Evolutionary conservation across 345 rosid genomes (phyloP), one percentile per base, ranked within the genome.

Genomic region (Luvunga scandens): DNA sequence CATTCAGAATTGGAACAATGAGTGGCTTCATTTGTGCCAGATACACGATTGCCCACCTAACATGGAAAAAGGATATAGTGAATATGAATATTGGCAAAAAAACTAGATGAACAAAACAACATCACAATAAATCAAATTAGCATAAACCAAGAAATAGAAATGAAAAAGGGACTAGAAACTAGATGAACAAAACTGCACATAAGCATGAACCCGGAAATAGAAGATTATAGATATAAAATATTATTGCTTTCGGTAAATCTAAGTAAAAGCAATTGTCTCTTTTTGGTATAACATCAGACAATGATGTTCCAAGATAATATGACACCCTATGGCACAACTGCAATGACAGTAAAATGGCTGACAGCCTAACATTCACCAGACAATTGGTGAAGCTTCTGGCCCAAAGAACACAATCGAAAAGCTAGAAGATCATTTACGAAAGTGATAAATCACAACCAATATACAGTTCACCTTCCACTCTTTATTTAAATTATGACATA

Each of bases 1-100:
- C 98, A 66, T 79, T 94, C 66, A 94, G 83, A 72, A 96, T 91
- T 5, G 99, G 99, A 76, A 96, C 99, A 30, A 96, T 96, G 78
- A 96, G 92, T 2, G 99, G 99, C 73, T 96, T 94, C 99, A 96
- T 89, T 81, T 96, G 98, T 16, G 98, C 98, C 75, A 96, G 86
- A 81, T 96, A 96, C 60, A 96, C 99, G 83, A 96, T 96, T 14
- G 99, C 98, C 97, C 97, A 96, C 98, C 98, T 96, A 73, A 66
- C 62, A 87, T 36, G 75, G 39, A 27, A 80, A 68, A 75, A 61
- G 61, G 31, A 74, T 59, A 53, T 36, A 48, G 9, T 45, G 38
- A 27, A 25, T 19, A 69, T 72, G 36, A 71, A 77, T 60, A 31
- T 24, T 9, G 10, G 30, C 31, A 2, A 14, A 66, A 48, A 7